phyloP scores from a whole-genome alignment of 208 protist species.

The Crithidia sp. region DNA sequence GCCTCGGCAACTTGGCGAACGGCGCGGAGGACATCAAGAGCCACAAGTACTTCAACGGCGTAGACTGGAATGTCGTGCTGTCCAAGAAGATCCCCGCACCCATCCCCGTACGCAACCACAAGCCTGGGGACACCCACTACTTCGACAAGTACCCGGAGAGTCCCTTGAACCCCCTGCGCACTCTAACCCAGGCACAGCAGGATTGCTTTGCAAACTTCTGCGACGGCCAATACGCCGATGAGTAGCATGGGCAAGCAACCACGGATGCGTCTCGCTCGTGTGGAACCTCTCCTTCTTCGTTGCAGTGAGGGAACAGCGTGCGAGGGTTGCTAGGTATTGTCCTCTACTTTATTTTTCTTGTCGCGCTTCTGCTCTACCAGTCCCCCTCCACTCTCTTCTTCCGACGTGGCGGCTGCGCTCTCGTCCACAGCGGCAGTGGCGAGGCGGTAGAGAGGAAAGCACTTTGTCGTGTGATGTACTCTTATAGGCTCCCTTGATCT shows the following conservation, averaged over 20 bases:
- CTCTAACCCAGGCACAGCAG: conserved; percentile 80
- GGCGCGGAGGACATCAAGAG: conserved; percentile 95
- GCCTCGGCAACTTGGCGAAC: conserved; percentile 88
- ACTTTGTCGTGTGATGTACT: neutral
- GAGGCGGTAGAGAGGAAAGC: neutral
- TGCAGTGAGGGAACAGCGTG: neutral
- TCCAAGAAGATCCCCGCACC: conserved; percentile 81
- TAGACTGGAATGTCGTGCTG: conserved; percentile 94
- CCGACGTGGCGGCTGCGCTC: neutral
- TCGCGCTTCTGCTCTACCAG: neutral
- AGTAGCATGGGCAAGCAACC: conserved; percentile 29
- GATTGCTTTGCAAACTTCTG: conserved; percentile 90
- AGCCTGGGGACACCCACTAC: conserved; percentile 87
- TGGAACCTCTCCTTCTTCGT: neutral
- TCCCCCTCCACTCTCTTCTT: neutral
- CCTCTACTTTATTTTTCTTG: neutral
- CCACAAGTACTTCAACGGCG: conserved; percentile 96
- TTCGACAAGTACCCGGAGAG: conserved; percentile 93
- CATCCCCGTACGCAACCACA: conserved; percentile 82
- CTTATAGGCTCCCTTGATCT: neutral
- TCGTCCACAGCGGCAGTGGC: neutral
- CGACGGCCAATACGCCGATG: conserved; percentile 80
- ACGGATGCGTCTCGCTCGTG: neutral
- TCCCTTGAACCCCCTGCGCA: conserved; percentile 70
- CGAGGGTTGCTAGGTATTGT: neutral